Base-by-base conservation (phyloP, 441 rosid species). In the Corymbia citriodora region DNA sequence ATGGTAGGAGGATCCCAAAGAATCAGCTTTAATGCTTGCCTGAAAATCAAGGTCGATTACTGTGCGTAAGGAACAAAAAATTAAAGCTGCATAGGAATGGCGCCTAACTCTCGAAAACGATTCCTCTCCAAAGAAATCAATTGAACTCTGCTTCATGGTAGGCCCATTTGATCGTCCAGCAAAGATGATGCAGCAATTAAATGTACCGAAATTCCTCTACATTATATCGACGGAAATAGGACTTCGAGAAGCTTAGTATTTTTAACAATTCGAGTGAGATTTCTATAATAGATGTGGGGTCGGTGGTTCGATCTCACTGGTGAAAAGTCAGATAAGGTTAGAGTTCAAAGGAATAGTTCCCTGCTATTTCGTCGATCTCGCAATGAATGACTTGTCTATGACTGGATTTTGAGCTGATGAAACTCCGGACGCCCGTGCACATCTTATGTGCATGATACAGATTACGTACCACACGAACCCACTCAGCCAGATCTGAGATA, bases 221-320 rank as follows among this genome's bases (percentile, higher is more conserved):
- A 74, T 19, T 21, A 49, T 36, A 36, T 21, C 5, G 3, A 36
- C 10, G 49, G 14, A 19, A 3, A 72, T 33, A 18, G 82, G 5
- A 72, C 49, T 72, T 18, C 82, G 23, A 33, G 82, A 72, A 49
- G 82, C 49, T 36, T 36, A 10, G 49, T 72, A 19, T 19, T 19
- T 27, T 72, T 23, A 0, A 72, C 82, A 2, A 72, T 27, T 36
- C 5, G 15, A 36, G 27, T 36, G 14, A 74, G 29, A 40, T 74
- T 6, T 45, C 83, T 11, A n/a, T 1, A 11, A 40, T 74, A 21
- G 21, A 21, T 74, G 83, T 12, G 50, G 29, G 29, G 52, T 74
- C 49, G 27, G 15, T 3, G 8, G 50, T 74, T 21, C 0, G 0
- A 74, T 40, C 29, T 23, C 83, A 25, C 4, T 2, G 0, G 17